phyloP scores from a whole-genome alignment of 2,329 filamentous ascomycete genomes.

The Whalleya microplaca region DNA sequence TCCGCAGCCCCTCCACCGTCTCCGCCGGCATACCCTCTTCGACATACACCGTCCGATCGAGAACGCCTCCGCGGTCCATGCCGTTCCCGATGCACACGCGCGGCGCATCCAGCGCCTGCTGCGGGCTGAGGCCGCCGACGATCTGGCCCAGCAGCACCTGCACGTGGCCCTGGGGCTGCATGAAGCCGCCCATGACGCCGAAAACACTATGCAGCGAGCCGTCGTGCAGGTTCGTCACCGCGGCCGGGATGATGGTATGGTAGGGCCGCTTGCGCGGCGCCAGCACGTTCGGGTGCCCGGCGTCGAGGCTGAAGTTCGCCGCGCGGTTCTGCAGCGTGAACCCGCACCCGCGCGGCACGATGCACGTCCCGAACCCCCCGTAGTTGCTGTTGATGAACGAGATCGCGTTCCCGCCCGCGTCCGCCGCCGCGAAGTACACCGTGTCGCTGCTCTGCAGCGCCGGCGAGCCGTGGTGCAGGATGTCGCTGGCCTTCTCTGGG shows the following conservation, averaged over 20 bases:
- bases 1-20: constrained; percentile 67
- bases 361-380: constrained; percentile 82
- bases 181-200: constrained; percentile 97
- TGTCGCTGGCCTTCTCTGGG: constrained; percentile 61
- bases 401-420: constrained; percentile 83
- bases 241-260: constrained; percentile 94
- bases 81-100: constrained; percentile 84
- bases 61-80: constrained; percentile 50
- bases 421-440: constrained; percentile 88
- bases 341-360: constrained; percentile 83
- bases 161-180: constrained; percentile 96
- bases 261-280: constrained; percentile 87
- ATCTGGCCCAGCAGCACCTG: constrained; percentile 91
- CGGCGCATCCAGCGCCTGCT: constrained; percentile 88
- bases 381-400: constrained; percentile 98
- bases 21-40: constrained; percentile 80
- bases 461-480: constrained; percentile 70
- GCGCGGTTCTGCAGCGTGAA: constrained; percentile 96
- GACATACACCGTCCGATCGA: constrained; percentile 69
- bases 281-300: constrained; percentile 77
- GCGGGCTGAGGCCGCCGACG: constrained; percentile 78
- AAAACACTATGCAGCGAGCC: constrained; percentile 81
- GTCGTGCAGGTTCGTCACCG: constrained; percentile 79
- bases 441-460: constrained; percentile 88
- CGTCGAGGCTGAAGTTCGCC: constrained; percentile 76